Conservation (phyloP, 495 filamentous ascomycete species). For the Penicillium arizonense region DNA sequence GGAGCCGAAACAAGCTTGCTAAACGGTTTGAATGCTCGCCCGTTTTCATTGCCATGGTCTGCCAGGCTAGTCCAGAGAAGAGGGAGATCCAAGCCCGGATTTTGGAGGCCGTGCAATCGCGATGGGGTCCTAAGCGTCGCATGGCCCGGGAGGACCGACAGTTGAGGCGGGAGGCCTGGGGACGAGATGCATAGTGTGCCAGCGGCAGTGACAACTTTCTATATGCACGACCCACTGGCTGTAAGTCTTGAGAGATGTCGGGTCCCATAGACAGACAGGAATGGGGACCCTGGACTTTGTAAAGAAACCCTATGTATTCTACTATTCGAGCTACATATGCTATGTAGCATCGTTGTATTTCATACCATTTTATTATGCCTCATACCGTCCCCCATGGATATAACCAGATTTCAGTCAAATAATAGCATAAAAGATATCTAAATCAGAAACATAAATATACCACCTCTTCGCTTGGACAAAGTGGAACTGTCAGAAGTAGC, state of each 20-base stretch:
- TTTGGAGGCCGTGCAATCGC: conserved; percentile 60
- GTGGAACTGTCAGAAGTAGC: background rate
- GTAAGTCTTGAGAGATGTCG: too few relatives aligned
- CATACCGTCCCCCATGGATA: background rate
- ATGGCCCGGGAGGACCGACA: conserved; percentile 72
- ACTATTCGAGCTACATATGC: conserved; percentile 2
- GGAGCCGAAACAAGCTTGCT: conserved; percentile 70
- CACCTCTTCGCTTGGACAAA: too few relatives aligned
- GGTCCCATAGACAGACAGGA: too few relatives aligned
- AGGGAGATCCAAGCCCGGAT: conserved; percentile 52
- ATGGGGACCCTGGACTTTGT: conserved; percentile 1
- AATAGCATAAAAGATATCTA: too few relatives aligned
- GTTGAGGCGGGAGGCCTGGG: conserved; percentile 62
- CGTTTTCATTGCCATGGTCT: conserved; percentile 64
- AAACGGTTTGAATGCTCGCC: conserved; percentile 73
- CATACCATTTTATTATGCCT: conserved; percentile 1
- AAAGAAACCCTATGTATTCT: conserved; percentile 21
- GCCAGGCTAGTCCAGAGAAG: conserved; percentile 45
- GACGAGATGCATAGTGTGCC: conserved; percentile 40
- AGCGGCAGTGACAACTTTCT: background rate
- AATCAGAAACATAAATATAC: too few relatives aligned
- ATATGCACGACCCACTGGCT: too few relatives aligned
- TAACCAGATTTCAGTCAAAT: background rate
- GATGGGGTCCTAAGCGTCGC: conserved; percentile 70
- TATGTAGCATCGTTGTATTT: conserved; percentile 10